These are phyloP conservation scores for Gastrolobium bilobum DNA, from an alignment of 306 rosid species.

Conservation along the genomic window DNA sequence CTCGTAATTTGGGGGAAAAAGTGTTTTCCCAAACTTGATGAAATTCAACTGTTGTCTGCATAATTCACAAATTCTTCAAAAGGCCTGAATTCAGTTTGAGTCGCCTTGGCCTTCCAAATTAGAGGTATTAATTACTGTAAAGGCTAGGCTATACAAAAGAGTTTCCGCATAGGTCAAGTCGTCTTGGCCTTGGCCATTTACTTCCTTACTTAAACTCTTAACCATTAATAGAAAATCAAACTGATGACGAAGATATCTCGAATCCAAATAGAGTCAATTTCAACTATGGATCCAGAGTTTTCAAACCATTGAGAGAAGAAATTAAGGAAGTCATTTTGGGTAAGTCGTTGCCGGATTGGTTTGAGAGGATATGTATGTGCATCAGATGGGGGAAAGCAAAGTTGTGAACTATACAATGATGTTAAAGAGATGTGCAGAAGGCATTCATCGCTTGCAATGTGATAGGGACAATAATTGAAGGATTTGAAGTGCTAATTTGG, in stretches of 20 bases:
- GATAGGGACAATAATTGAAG: slow-evolving; percentile 1
- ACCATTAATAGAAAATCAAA: not conserved
- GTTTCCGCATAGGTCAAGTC: not conserved
- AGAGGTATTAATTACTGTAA: not conserved
- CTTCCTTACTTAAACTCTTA: not conserved
- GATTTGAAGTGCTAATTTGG: slow-evolving; percentile 10
- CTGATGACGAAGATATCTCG: not conserved
- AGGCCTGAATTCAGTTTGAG: not conserved
- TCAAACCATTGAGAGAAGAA: not conserved
- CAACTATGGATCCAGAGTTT: not conserved
- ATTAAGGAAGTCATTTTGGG: not conserved
- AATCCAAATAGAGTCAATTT: slow-evolving; percentile 7
- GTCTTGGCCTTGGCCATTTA: no score
- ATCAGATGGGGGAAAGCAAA: not conserved
- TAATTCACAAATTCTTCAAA: slow-evolving; percentile 1
- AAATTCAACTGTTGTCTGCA: not conserved
- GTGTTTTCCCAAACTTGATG: not conserved
- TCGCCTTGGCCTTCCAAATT: slow-evolving; percentile 12
- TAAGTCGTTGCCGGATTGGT: not conserved
- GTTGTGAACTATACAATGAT: no score
- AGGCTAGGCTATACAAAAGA: not conserved
- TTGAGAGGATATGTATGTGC: not conserved
- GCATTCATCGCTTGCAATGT: slow-evolving; percentile 11
- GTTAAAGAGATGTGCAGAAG: not conserved
- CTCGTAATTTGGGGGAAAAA: not conserved